Percentiles rank a stretch among this genome's conserved stretches.
These are phyloP conservation scores for Boletus vinaceobasis DNA, from an alignment of 768 basidiomycete genomes.

Conservation along the genomic window DNA sequence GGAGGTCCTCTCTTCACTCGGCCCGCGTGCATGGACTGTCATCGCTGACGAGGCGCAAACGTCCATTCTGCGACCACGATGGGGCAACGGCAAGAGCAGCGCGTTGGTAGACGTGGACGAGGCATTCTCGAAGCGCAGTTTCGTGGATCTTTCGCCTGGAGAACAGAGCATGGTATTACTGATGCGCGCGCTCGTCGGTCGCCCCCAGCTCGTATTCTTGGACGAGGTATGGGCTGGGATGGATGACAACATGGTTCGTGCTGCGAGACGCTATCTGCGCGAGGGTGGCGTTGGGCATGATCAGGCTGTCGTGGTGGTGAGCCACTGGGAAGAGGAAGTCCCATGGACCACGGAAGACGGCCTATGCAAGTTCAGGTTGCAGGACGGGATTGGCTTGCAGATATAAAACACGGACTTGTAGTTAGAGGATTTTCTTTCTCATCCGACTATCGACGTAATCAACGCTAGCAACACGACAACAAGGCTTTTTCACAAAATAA, in stretches of 20 bases:
- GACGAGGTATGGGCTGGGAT: slow-evolving; percentile 96
- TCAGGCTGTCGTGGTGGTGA: slow-evolving; percentile 83
- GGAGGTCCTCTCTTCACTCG: slow-evolving; percentile 62
- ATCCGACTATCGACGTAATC: not conserved
- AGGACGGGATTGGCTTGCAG: slow-evolving; percentile 31
- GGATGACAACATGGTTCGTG: slow-evolving; percentile 72
- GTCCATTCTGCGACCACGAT: not conserved
- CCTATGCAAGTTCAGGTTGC: slow-evolving; percentile 37
- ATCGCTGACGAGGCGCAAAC: not conserved
- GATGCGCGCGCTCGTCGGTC: slow-evolving; percentile 78
- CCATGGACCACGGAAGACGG: slow-evolving; percentile 70
- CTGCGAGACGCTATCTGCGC: slow-evolving; percentile 62
- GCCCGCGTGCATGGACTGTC: slow-evolving; percentile 50
- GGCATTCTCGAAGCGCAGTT: slow-evolving; percentile 47
- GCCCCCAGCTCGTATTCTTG: slow-evolving; percentile 71
- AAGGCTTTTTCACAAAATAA: not conserved
- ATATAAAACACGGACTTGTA: not conserved
- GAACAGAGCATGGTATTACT: slow-evolving; percentile 82
- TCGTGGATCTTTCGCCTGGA: slow-evolving; percentile 63
- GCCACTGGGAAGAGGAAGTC: slow-evolving; percentile 90
- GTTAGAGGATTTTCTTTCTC: not conserved
- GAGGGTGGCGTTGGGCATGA: slow-evolving; percentile 44
- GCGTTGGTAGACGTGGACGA: slow-evolving; percentile 19
- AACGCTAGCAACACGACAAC: not conserved
- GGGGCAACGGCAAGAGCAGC: not conserved